These are phyloP conservation scores for Serendipita sp. DNA, from an alignment of 1,284 basidiomycete genomes.

Conservation along the genomic window DNA sequence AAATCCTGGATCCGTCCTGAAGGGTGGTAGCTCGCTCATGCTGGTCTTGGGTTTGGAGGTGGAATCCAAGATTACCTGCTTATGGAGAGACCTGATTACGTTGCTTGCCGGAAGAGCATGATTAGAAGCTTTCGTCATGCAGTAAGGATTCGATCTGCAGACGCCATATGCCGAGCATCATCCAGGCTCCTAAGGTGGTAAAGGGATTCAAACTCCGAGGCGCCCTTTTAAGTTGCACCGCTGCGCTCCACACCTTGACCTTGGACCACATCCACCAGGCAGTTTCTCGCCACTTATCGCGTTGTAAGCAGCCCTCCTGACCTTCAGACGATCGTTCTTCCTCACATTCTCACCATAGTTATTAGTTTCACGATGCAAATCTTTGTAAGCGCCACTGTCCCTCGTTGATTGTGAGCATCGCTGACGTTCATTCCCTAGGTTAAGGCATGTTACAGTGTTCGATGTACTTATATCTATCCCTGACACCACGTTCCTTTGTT, in stretches of 20 bases:
- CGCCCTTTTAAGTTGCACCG: not conserved
- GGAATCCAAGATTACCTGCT: too few species aligned
- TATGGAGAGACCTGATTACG: too few species aligned
- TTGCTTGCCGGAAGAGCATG: too few species aligned
- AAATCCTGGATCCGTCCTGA: slow-evolving; percentile 25
- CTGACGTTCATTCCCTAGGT: not conserved
- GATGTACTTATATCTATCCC: not conserved
- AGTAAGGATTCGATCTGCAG: not conserved
- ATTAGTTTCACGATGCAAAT: slow-evolving; percentile 1
- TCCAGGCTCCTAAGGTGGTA: too few species aligned
- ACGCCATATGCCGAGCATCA: not conserved
- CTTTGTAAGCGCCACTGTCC: not conserved
- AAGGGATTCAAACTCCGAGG: not conserved
- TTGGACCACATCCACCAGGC: not conserved
- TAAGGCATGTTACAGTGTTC: not conserved
- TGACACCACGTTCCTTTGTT: not conserved
- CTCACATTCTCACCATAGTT: not conserved
- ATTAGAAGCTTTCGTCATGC: too few species aligned
- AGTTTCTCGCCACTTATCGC: not conserved
- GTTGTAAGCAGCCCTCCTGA: not conserved
- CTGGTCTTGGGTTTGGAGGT: not conserved
- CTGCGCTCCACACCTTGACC: not conserved
- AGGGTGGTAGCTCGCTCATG: slow-evolving; percentile 16
- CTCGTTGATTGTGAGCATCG: not conserved
- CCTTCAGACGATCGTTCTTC: not conserved